These are phyloP conservation scores for Dictyostelium citrinum DNA, from an alignment of 78 protist species.

Conservation along the genomic window DNA sequence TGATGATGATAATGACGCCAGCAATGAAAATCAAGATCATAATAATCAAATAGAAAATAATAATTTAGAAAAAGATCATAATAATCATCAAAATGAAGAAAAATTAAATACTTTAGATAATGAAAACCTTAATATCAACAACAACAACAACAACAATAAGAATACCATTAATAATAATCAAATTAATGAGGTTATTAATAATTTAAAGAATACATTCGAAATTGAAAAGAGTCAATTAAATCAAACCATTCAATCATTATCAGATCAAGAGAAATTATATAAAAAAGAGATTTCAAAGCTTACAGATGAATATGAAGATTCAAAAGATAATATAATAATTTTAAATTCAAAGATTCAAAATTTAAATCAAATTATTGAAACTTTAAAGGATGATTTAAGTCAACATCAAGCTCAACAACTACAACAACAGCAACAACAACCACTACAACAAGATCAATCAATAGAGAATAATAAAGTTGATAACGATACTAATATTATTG, in stretches of 20 bases:
- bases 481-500: not conserved
- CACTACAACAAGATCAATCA: not conserved
- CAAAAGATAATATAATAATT: not conserved
- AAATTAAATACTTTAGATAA: not conserved
- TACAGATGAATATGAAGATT: not conserved
- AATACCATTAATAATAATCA: not conserved
- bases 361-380: not conserved
- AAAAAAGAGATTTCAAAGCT: not conserved
- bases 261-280: not conserved
- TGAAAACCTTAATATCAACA: too few species aligned
- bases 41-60: not conserved
- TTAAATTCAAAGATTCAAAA: conserved; percentile 8
- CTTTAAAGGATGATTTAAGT: not conserved
- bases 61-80: not conserved
- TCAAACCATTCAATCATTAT: not conserved
- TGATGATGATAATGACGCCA: not conserved
- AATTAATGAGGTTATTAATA: not conserved
- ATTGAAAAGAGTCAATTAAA: not conserved
- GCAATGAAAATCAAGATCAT: not conserved
- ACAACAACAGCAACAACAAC: not conserved
- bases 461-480: not conserved
- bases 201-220: not conserved
- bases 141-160: too few species aligned
- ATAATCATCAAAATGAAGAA: not conserved
- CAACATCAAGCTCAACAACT: not conserved